phyloP scores from a whole-genome alignment of 306 rosid species.

The Fagus crenata region DNA sequence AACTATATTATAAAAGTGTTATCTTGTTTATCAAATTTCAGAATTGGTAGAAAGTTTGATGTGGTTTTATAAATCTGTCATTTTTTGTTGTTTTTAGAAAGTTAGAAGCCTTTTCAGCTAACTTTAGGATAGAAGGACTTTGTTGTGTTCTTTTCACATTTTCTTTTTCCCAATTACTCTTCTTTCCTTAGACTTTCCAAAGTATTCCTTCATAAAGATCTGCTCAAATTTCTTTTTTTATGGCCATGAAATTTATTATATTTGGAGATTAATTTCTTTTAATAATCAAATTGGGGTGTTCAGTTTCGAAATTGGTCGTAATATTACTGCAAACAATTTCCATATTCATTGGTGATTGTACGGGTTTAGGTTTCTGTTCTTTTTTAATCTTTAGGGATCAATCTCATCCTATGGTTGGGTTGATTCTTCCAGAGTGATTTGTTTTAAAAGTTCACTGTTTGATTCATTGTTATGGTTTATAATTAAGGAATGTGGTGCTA shows the following conservation, averaged over 20 bases:
- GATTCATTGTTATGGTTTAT: not conserved
- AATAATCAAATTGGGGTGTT: not conserved
- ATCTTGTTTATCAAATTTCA: conserved; percentile 18
- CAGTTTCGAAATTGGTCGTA: not conserved
- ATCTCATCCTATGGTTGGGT: conserved; percentile 1
- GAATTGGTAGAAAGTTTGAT: not conserved
- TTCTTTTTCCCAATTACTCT: not conserved
- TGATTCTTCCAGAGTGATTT: not conserved
- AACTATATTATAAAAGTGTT: not conserved
- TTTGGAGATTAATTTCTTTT: not conserved
- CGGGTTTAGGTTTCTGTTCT: too few relatives aligned
- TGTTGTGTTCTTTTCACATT: not conserved
- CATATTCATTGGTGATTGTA: not conserved
- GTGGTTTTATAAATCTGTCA: not conserved
- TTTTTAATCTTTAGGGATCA: not conserved
- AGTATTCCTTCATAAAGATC: not conserved
- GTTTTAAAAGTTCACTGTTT: not conserved
- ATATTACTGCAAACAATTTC: not conserved
- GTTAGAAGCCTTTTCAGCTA: conserved; percentile 16
- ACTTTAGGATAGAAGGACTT: conserved; percentile 1
- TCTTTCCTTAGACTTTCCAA: not conserved
- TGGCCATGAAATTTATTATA: not conserved
- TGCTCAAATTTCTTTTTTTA: not conserved
- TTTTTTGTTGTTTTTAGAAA: not conserved
- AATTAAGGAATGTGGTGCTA: not conserved